A percentile compares a stretch with the other conserved stretches of the same genome.
phyloP scores from a whole-genome alignment of 2,329 filamentous ascomycete genomes.

The Coleophoma eucalyptorum region DNA sequence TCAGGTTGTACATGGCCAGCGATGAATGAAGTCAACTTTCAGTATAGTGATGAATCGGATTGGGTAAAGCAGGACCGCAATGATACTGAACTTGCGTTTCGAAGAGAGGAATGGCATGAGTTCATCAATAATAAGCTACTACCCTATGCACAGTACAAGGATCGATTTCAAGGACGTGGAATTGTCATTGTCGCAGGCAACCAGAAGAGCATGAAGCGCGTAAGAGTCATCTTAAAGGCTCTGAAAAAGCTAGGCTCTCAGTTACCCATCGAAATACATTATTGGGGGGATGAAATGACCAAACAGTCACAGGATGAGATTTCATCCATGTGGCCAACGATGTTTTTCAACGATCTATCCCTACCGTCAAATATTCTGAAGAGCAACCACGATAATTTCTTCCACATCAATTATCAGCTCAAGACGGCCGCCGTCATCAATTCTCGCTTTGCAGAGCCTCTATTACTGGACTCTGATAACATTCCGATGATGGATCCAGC shows the following conservation, averaged over 20 bases:
- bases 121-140: background rate
- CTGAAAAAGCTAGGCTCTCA: background rate
- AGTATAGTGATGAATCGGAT: background rate
- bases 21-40: background rate
- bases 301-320: background rate
- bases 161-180: background rate
- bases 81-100: background rate
- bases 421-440: conserved; percentile 31
- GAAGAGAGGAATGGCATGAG: background rate
- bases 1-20: background rate
- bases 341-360: background rate
- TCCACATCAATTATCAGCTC: conserved; percentile 24
- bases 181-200: background rate
- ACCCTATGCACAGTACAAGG: background rate
- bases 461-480: conserved; percentile 33
- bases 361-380: background rate
- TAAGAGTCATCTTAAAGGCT: background rate
- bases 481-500: conserved; percentile 27
- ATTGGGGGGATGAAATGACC: background rate
- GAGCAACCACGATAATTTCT: background rate
- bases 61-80: background rate
- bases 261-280: background rate
- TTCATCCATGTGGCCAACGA: background rate
- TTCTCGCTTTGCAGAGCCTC: conserved; percentile 29
- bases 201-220: background rate